Base-by-base conservation (phyloP, 176 grass and related monocot genomes). In the Tillandsia fasciculata region DNA sequence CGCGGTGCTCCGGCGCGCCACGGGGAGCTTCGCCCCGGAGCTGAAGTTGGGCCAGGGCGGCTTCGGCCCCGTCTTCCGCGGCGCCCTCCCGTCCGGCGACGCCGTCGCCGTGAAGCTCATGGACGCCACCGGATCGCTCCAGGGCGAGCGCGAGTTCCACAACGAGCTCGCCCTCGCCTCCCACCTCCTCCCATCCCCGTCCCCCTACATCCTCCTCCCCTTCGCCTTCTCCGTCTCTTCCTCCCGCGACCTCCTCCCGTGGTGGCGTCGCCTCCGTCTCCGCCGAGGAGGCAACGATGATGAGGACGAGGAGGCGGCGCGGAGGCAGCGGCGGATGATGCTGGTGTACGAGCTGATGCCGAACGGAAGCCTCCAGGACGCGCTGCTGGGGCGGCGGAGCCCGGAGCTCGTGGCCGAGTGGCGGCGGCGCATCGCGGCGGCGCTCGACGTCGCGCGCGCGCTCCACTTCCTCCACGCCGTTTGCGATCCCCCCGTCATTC, bases 321-420 rank as follows among this genome's bases (percentile, higher is more conserved):
- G 10, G 29, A 10, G 73, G 9, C 83, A 74, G 13, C 73, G 79
- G 54, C 77, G 78, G 67, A 84, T 99, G 82, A 82, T 93, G 77
- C 81, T 99, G 11, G 94, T 99, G 8, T 99, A 99, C 77, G 87
- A 99, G 10, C 90, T 99, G 69, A 99, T 99, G 94, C 94, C 85
- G 49, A 99, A 86, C 66, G 94, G 94, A 15, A 93, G 89, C 74
- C 79, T 99, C 15, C 94, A 99, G 78, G 90, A 93, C 80, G 89
- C 94, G 51, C 79, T 99, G 70, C 81, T 99, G 17, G 90, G 85
- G 63, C 81, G 79, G 76, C 80, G 81, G 85, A 83, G 84, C 11
- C 76, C 66, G 54, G 84, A 99, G 71, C 64, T 99, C 47, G 83
- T 86, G 9, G 53, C 74, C 54, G 50, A 69, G 15, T 99, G 94